Evolutionary conservation across 495 filamentous ascomycete species (phyloP).

Genomic region (Hypoxylon fragiforme): DNA sequence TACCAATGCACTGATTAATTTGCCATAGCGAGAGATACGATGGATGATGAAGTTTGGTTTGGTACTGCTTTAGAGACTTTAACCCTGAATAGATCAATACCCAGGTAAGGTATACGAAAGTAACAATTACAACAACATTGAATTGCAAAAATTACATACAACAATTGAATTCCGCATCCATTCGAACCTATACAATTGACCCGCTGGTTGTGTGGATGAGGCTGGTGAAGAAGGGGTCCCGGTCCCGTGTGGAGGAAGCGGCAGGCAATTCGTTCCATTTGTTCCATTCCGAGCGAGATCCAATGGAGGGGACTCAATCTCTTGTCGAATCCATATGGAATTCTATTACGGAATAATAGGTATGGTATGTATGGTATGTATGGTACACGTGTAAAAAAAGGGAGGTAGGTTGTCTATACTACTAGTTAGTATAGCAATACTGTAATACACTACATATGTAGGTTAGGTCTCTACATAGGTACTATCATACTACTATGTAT

Average conservation of each 20-base stretch:
- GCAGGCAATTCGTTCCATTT: slow-evolving; percentile 21
- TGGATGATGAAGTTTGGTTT: no score
- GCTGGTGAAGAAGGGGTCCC: slow-evolving; percentile 14
- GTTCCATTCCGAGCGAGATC: slow-evolving; percentile 14
- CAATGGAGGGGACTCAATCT: slow-evolving; percentile 11
- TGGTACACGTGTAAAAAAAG: slow-evolving; percentile 5
- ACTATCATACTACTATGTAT: no score
- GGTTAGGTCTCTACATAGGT: no score
- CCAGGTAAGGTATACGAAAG: neutral
- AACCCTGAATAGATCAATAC: neutral
- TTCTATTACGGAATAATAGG: neutral
- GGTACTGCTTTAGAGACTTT: no score
- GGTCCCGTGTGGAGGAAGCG: slow-evolving; percentile 1
- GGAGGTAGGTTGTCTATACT: slow-evolving; percentile 1
- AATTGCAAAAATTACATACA: no score
- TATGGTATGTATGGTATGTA: neutral
- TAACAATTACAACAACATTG: neutral
- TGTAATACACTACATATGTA: no score
- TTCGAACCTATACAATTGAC: slow-evolving; percentile 4
- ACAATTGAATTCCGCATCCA: no score
- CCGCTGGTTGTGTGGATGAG: slow-evolving; percentile 9
- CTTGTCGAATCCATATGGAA: neutral
- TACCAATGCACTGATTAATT: no score
- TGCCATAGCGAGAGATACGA: no score
- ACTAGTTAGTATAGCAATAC: slow-evolving; percentile 11